Conservation (phyloP, 2,329 filamentous ascomycete species). For the Leptographium flavum region DNA sequence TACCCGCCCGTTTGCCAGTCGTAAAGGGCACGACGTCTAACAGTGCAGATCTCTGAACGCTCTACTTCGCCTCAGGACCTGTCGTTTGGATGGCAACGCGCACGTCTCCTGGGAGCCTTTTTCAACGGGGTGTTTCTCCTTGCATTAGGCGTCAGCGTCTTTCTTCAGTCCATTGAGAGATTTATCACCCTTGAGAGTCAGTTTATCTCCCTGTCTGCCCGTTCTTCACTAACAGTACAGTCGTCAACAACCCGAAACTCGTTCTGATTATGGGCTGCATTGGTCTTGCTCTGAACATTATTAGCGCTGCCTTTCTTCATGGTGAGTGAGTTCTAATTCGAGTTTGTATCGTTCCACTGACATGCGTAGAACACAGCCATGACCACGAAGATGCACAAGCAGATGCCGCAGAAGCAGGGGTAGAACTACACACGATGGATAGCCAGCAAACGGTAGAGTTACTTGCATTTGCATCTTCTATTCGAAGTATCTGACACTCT, state of each 20-base stretch:
- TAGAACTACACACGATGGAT: background rate
- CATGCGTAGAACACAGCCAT: constrained; percentile 15
- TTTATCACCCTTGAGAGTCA: constrained; percentile 43
- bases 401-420: constrained; percentile 5
- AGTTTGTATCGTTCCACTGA: too few relatives aligned
- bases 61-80: constrained; percentile 41
- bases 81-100: constrained; percentile 65
- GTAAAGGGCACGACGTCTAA: too few relatives aligned
- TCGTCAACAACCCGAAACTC: constrained; percentile 47
- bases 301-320: constrained; percentile 52
- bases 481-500: too few relatives aligned
- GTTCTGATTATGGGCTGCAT: constrained; percentile 56
- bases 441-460: background rate
- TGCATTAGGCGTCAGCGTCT: constrained; percentile 57
- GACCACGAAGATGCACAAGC: constrained; percentile 10
- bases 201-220: background rate
- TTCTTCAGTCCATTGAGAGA: constrained; percentile 58
- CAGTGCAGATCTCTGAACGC: constrained; percentile 38
- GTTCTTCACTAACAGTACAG: constrained; percentile 15
- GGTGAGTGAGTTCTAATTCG: too few relatives aligned
- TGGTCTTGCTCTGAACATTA: constrained; percentile 51
- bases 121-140: constrained; percentile 69
- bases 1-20: too few relatives aligned
- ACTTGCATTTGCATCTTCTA: background rate
- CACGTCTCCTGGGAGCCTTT: constrained; percentile 60